Percentiles rank a stretch among this genome's conserved stretches.
phyloP scores from a whole-genome alignment of 2,329 filamentous ascomycete genomes.

The Nemania bipapillata region DNA sequence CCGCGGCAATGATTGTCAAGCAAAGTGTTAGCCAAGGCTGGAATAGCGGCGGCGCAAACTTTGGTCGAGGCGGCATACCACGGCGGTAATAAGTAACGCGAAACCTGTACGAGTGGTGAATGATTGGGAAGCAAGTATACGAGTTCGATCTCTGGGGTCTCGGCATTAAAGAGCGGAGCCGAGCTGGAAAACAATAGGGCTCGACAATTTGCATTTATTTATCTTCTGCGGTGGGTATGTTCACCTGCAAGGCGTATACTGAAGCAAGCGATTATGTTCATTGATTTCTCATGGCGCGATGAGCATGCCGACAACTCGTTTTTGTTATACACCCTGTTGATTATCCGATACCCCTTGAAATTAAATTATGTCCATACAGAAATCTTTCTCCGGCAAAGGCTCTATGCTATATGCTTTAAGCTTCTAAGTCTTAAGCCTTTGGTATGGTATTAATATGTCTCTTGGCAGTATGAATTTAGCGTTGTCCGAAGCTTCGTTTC shows the following conservation, averaged over 20 bases:
- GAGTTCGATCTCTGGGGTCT: constrained; percentile 42
- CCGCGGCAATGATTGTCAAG: constrained; percentile 92
- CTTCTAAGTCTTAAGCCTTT: constrained; percentile 1
- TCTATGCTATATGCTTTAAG: constrained; percentile 1
- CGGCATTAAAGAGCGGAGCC: background rate
- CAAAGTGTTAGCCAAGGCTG: constrained; percentile 79
- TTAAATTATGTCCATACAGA: constrained; percentile 19
- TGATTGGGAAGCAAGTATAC: constrained; percentile 35
- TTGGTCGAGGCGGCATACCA: constrained; percentile 58
- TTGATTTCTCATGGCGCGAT: constrained; percentile 12
- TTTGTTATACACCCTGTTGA: constrained; percentile 18
- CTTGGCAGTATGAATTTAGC: background rate
- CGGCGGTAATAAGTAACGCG: constrained; percentile 55
- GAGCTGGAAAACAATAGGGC: background rate
- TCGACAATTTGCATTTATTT: constrained; percentile 19
- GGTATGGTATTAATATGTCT: background rate
- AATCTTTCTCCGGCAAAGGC: constrained; percentile 3
- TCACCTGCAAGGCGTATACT: constrained; percentile 8
- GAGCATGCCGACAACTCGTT: constrained; percentile 9
- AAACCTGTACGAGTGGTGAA: constrained; percentile 34
- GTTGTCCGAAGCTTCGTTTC: background rate
- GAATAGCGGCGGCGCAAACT: constrained; percentile 57
- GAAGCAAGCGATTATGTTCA: constrained; percentile 30
- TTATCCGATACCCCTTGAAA: constrained; percentile 37
- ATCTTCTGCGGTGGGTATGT: constrained; percentile 8